phyloP scores from a whole-genome alignment of 2,329 filamentous ascomycete genomes.

The Trichoderma harzianum region DNA sequence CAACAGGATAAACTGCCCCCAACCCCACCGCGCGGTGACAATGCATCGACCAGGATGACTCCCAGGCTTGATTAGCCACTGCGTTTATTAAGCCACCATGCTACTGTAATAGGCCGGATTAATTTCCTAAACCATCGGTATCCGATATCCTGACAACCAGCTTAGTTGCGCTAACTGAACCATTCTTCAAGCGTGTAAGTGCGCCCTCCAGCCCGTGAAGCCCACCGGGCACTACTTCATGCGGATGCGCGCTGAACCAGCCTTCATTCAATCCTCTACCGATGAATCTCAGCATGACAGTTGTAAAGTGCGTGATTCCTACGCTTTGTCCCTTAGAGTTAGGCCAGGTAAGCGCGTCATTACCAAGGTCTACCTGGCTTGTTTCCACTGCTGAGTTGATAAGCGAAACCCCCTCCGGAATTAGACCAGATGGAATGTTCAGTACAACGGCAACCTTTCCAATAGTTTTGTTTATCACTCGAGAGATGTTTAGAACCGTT shows the following conservation, averaged over 20 bases:
- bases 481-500: not conserved
- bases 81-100: not conserved
- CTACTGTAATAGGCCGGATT: not conserved
- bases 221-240: constrained; percentile 20
- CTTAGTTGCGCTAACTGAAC: constrained; percentile 15
- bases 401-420: not conserved
- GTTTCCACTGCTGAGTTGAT: not conserved
- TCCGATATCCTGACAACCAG: not conserved
- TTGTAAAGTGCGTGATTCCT: not conserved
- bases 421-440: no score
- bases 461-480: not conserved
- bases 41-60: not conserved
- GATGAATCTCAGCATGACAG: not conserved
- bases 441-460: not conserved
- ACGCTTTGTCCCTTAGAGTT: not conserved
- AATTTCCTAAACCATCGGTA: not conserved
- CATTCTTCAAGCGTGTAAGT: constrained; percentile 16
- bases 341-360: not conserved
- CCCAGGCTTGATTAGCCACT: not conserved
- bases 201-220: constrained; percentile 16
- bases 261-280: constrained; percentile 18
- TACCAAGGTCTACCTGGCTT: not conserved
- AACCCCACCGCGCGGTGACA: not conserved
- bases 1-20: not conserved
- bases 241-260: constrained; percentile 19